phyloP scores from a whole-genome alignment of 2,329 filamentous ascomycete species.

The Clonostachys rhizophaga region DNA sequence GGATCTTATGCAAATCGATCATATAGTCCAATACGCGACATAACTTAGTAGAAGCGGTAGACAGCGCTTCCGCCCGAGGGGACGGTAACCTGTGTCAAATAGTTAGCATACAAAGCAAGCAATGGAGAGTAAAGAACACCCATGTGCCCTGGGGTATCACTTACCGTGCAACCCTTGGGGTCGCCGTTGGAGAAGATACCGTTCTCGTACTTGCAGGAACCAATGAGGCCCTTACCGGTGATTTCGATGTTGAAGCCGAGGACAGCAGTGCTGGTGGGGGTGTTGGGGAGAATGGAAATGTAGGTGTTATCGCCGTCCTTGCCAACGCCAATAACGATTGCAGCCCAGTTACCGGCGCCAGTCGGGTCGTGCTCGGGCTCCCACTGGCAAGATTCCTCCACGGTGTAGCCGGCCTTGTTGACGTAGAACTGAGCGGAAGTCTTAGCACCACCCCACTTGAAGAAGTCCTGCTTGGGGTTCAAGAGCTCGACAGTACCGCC shows the following conservation, averaged over 20 bases:
- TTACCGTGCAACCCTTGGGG: slow-evolving; percentile 73
- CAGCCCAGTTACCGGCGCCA: slow-evolving; percentile 78
- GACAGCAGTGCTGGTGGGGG: slow-evolving; percentile 62
- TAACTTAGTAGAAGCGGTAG: slow-evolving; percentile 35
- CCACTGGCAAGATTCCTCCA: slow-evolving; percentile 75
- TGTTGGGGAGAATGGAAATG: slow-evolving; percentile 81
- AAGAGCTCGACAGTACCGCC: slow-evolving; percentile 61
- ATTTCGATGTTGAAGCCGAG: slow-evolving; percentile 81
- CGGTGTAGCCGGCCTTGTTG: slow-evolving; percentile 70
- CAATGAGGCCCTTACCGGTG: slow-evolving; percentile 50
- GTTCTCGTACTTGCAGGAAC: slow-evolving; percentile 59
- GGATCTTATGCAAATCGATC: slow-evolving; percentile 17
- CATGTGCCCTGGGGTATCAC: slow-evolving; percentile 23
- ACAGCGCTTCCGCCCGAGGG: slow-evolving; percentile 30
- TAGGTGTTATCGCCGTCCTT: slow-evolving; percentile 65
- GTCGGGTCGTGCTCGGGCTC: slow-evolving; percentile 38
- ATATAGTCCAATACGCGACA: background rate
- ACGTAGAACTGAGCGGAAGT: slow-evolving; percentile 97
- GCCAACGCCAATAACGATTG: slow-evolving; percentile 80
- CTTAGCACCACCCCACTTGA: slow-evolving; percentile 65
- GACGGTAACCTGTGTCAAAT: slow-evolving; percentile 32
- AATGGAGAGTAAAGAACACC: too few species aligned
- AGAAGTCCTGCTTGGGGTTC: slow-evolving; percentile 76
- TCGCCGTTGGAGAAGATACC: slow-evolving; percentile 56
- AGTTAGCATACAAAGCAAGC: slow-evolving; percentile 8